These are phyloP conservation scores for Apophysomyces variabilis DNA, from an alignment of 371 early-diverging fungal species.

Conservation along the genomic window DNA sequence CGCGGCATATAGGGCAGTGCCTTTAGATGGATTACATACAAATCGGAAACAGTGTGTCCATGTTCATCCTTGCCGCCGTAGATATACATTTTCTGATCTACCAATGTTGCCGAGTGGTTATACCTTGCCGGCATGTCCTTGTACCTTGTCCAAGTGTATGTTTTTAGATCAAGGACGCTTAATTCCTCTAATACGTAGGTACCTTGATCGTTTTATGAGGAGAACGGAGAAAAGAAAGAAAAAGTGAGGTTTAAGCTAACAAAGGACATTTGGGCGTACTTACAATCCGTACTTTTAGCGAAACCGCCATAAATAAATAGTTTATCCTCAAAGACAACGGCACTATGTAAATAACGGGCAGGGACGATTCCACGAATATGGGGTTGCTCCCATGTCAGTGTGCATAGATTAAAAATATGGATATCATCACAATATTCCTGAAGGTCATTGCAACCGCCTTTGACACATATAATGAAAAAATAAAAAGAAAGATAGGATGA, in stretches of 20 bases:
- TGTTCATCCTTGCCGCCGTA: conserved; percentile 63
- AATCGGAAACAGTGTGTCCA: conserved; percentile 61
- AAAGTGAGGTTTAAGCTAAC: too few species aligned
- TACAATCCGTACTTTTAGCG: conserved; percentile 62
- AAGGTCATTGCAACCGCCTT: conserved; percentile 52
- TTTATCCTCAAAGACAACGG: conserved; percentile 62
- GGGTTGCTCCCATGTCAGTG: conserved; percentile 54
- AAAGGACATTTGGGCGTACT: not conserved
- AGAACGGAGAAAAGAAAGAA: too few species aligned
- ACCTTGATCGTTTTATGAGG: conserved; percentile 27
- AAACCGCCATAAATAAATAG: conserved; percentile 71
- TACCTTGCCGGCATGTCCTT: conserved; percentile 58
- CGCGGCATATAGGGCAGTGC: conserved; percentile 39
- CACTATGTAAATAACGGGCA: conserved; percentile 62
- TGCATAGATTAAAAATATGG: conserved; percentile 47
- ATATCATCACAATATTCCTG: conserved; percentile 55
- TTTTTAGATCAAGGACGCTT: conserved; percentile 55
- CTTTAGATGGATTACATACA: conserved; percentile 56
- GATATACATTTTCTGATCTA: conserved; percentile 57
- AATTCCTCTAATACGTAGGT: conserved; percentile 66
- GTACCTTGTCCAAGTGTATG: conserved; percentile 55
- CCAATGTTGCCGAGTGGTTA: conserved; percentile 61
- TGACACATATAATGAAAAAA: not conserved
- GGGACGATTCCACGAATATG: conserved; percentile 55
- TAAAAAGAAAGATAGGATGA: not conserved